Conservation (phyloP, 306 rosid genomes). For the Hippophae gyantsensis region DNA sequence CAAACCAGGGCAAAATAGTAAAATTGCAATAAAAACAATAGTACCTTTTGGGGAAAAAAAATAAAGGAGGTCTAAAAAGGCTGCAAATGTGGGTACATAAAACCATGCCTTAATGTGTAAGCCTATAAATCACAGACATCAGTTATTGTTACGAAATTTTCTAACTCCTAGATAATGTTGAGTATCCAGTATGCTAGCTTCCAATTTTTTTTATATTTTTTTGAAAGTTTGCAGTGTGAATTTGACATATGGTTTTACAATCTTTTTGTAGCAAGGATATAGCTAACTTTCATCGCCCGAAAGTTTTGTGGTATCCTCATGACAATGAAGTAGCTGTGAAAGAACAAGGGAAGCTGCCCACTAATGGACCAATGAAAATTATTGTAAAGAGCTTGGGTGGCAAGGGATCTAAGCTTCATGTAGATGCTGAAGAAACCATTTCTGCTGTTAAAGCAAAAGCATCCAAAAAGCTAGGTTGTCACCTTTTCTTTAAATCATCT, state of each 20-base stretch:
- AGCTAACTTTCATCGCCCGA: slow-evolving; percentile 94
- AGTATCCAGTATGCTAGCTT: no score
- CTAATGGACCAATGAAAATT: slow-evolving; percentile 70
- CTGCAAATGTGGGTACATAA: no score
- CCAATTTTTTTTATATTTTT: slow-evolving; percentile 4
- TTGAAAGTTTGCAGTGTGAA: no score
- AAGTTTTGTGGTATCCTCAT: slow-evolving; percentile 94
- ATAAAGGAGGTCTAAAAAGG: no score
- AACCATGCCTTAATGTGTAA: no score
- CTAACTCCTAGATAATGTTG: no score
- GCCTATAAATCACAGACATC: no score
- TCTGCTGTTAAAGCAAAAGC: slow-evolving; percentile 75
- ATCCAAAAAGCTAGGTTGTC: slow-evolving; percentile 92
- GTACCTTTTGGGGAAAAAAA: no score
- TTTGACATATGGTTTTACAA: no score
- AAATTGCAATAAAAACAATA: no score
- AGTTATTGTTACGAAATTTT: no score
- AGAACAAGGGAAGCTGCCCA: slow-evolving; percentile 72
- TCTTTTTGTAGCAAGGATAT: slow-evolving; percentile 71
- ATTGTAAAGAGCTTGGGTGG: slow-evolving; percentile 92
- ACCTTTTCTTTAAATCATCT: slow-evolving; percentile 3
- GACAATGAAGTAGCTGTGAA: slow-evolving; percentile 72
- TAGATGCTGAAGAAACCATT: slow-evolving; percentile 69
- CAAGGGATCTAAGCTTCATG: slow-evolving; percentile 76
- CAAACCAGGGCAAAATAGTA: no score